Evolutionary conservation across 1,139 yeast species (phyloP), one percentile per base, ranked within the genome.

Genomic region (Candida neerlandica): DNA sequence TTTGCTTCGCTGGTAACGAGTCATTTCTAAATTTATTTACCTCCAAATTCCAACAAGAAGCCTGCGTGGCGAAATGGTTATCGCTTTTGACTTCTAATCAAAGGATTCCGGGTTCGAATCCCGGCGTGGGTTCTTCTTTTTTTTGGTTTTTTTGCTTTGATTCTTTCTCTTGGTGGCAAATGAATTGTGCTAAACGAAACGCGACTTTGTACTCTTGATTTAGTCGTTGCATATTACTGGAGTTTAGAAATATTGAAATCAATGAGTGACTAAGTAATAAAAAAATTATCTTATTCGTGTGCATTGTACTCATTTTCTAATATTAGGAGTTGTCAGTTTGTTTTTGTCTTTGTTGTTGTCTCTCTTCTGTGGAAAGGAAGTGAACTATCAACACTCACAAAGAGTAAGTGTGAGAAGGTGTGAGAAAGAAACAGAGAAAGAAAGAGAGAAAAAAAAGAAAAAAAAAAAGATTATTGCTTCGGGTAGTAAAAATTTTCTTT

Each of bases 31-130:
- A 29, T 3, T 3, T 29, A 29, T 29, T 9, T 29, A 9, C 12
- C 32, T 5, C 12, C 5, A 29, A 30, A 1, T 30, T 2, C 5
- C 14, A 30, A 12, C 14, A 30, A n/a, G 12, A n/a, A 11, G 33
- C 33, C 33, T 30, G 33, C 33, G 18, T 35, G 16, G 39, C n/a
- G n/a, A n/a, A n/a, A n/a, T n/a, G n/a, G 38, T 34, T 34, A 34
- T 34, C 38, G 38, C 38, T 34, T 35, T 35, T 35, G 39, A 35
- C 39, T 35, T 35, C 39, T 35, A 35, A 35, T 35, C 39, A 35
- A 35, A 35, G 39, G 39, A 35, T 35, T 35, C 39, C 18, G 39
- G 39, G 39, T 35, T 35, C 39, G 39, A 35, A 16, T 35, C 39
- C 39, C 39, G 18, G 39, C 21, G 16, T 14, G 39, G 39, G 39